Percentiles rank a stretch among this genome's conserved stretches.
Evolutionary conservation across 495 filamentous ascomycete genomes (phyloP).

Genomic region (Penicillium egyptiacum): DNA sequence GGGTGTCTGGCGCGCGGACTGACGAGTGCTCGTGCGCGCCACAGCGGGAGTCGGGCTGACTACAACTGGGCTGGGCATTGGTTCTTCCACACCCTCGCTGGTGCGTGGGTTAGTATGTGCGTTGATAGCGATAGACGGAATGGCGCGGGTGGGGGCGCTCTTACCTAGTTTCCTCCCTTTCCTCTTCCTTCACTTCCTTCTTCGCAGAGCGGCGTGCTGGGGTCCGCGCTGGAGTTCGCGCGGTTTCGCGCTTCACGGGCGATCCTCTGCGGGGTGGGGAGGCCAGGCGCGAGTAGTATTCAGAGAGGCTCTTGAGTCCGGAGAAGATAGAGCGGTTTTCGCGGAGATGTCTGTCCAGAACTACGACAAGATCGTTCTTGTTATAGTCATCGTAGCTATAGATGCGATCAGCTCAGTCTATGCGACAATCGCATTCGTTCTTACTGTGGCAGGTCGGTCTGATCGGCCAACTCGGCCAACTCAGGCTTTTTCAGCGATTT

Average conservation of each 20-base stretch:
- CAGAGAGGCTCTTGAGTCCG: slow-evolving; percentile 60
- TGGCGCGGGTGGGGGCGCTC: slow-evolving; percentile 10
- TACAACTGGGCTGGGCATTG: background rate
- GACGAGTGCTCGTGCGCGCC: slow-evolving; percentile 4
- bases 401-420: slow-evolving; percentile 20
- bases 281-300: slow-evolving; percentile 73
- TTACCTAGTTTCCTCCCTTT: slow-evolving; percentile 48
- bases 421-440: slow-evolving; percentile 25
- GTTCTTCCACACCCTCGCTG: slow-evolving; percentile 5
- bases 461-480: slow-evolving; percentile 70
- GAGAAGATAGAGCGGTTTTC: slow-evolving; percentile 61
- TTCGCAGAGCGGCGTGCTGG: slow-evolving; percentile 25
- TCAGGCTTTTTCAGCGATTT: slow-evolving; percentile 81
- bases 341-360: slow-evolving; percentile 73
- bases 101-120: background rate
- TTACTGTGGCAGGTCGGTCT: slow-evolving; percentile 73
- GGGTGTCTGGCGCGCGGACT: slow-evolving; percentile 17
- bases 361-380: slow-evolving; percentile 78
- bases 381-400: slow-evolving; percentile 68
- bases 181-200: slow-evolving; percentile 43
- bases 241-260: slow-evolving; percentile 70
- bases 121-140: background rate
- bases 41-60: slow-evolving; percentile 1
- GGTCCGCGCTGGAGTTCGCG: slow-evolving; percentile 5
- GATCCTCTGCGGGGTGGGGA: slow-evolving; percentile 52